Evolutionary conservation across 768 basidiomycete genomes (phyloP), one percentile per base, ranked within the genome.

Genomic region (Amanita jacksonii): DNA sequence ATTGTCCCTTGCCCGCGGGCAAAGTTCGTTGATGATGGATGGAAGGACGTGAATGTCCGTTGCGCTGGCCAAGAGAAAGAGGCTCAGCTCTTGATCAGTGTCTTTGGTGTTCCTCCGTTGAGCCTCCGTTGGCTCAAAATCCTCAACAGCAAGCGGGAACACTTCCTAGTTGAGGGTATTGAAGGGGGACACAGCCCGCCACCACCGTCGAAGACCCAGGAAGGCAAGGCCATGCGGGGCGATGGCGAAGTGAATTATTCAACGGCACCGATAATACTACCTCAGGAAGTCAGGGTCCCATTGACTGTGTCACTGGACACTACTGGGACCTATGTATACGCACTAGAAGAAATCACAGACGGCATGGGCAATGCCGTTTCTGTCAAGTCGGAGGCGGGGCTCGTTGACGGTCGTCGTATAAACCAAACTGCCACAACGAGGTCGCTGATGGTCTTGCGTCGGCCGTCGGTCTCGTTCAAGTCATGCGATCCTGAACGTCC

Each of bases 1-100:
- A 67, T 94, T 34, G 86, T 81, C 9, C 85, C 90, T 15, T 96
- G 92, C 56, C 92, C 92, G 5, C 69, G 65, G 4, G 88, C 81
- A 3, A 73, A 74, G 51, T 92, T 91, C 54, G 61, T 72, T 20
- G 62, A 70, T 40, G 64, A 72, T 45, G 55, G 62, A 31, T 49
- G 52, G 25, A 43, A 60, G 7, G 56, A 62, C 23, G 60, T 73
- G 38, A 64, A 74, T 12, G 58, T 80, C 43, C 78, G 76, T 27
- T 93, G 89, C 59, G 74, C 74, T 19, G 86, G 85, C 8, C 77
- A 80, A 45, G 72, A 81, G 37, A 62, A 71, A 5, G 67, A 72
- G 47, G 52, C 78, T 16, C 69, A 77, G 46, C 55, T 84, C 48
- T 67, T 65, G 49, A 82, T 88, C 51, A 70, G 75, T 41, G 77